Base-by-base conservation (phyloP, 192 early-diverging fungal species). In the Linderina pennispora region DNA sequence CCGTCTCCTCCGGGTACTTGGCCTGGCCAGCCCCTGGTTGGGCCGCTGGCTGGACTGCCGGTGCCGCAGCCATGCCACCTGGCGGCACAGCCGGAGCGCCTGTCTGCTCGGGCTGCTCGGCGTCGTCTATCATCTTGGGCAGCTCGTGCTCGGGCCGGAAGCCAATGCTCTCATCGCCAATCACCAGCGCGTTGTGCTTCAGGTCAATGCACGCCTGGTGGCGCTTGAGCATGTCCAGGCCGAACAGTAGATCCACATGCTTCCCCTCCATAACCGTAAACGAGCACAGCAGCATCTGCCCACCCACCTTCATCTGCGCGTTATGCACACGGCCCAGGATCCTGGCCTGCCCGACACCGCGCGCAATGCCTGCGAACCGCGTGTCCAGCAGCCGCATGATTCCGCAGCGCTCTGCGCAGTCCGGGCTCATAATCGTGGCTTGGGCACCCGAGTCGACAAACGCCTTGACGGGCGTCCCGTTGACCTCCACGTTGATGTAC, bases 401-500 rank as follows among this genome's bases (percentile, higher is more conserved):
- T 21, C 85, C 84, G 74, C 90, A 92, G 17, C 59, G 40, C 44
- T 85, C 77, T 1, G 86, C 83, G 19, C 78, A 83, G 22, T 77
- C 67, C 10, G 79, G 77, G 44, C 81, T 83, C 65, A 87, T 90
- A 18, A 99, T 90, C 2, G 94, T 97, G 15, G 83, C 86, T 46
- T 97, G 94, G 8, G 96, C 96, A 5, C 94, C 96, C 17, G 93
- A 94, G 58, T 99, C 96, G 0, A 99, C 92, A 66, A 99, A 83
- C 0, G 96, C 93, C 53, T 94, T 92, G 13, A 97, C 65, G 1
- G 80, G 80, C 26, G 78, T 75, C n/a, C 85, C 85, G 66, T 99
- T 99, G 37, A 99, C 89, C 57, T 87, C 76, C 13, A 81, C 81
- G 53, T 86, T 65, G 19, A 99, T 87, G 62, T 96, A 99, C 18